These are phyloP conservation scores for Scytalidium lignicola DNA, from an alignment of 2,329 filamentous ascomycete species.

Conservation along the genomic window DNA sequence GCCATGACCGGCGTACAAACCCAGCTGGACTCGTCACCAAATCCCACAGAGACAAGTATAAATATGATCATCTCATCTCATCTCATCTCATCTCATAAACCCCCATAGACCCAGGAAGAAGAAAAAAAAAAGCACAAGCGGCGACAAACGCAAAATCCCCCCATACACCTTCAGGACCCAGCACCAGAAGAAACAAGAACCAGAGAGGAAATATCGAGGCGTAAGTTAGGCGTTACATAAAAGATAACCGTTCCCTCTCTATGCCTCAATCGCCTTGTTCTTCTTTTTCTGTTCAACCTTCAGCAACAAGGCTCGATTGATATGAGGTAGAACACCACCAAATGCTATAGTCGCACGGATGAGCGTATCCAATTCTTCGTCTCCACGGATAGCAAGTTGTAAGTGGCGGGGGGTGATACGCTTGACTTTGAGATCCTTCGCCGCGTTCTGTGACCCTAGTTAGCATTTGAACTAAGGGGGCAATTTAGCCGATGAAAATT, in stretches of 20 bases:
- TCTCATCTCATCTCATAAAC: conserved; percentile 14
- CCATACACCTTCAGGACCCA: conserved; percentile 16
- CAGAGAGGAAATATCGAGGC: conserved; percentile 5
- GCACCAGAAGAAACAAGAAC: conserved; percentile 8
- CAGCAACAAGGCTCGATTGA: conserved; percentile 92
- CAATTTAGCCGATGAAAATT: conserved; percentile 8
- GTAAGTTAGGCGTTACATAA: conserved; percentile 4
- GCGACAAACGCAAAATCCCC: conserved; percentile 6
- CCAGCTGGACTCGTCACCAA: neutral
- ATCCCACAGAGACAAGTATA: neutral
- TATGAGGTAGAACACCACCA: conserved; percentile 96
- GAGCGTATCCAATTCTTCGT: conserved; percentile 95
- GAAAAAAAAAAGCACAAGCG: conserved; percentile 5
- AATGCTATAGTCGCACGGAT: conserved; percentile 98
- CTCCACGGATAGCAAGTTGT: conserved; percentile 95
- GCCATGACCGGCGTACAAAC: neutral
- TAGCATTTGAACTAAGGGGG: conserved; percentile 8
- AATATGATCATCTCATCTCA: conserved; percentile 9
- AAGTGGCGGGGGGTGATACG: conserved; percentile 97
- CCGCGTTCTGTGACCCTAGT: conserved; percentile 63
- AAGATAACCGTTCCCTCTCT: conserved; percentile 14
- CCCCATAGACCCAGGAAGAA: conserved; percentile 9
- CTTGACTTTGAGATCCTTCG: conserved; percentile 99
- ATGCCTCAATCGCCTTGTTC: conserved; percentile 47
- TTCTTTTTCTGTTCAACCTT: conserved; percentile 99